Percentiles rank a stretch among this genome's conserved stretches.
Evolutionary conservation across 2,329 filamentous ascomycete species (phyloP).

Genomic region (Colletotrichum lindemuthianum): DNA sequence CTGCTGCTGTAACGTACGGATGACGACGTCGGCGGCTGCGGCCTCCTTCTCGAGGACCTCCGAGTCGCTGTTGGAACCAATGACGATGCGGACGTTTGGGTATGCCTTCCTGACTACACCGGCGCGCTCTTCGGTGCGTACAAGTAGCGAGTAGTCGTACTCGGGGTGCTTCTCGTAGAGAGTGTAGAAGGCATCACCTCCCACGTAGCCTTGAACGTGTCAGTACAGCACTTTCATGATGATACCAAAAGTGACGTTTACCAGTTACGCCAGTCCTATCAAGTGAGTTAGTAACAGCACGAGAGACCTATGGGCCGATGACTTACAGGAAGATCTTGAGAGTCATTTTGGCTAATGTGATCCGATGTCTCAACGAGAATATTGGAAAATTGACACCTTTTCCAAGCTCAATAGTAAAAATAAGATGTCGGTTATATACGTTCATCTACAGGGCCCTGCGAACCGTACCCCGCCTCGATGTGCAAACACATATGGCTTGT

Average conservation of each 20-base stretch:
- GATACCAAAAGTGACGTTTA: constrained; percentile 35
- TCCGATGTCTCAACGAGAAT: too few relatives aligned
- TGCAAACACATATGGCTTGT: too few relatives aligned
- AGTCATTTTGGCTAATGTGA: constrained; percentile 43
- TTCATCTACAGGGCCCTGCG: too few relatives aligned
- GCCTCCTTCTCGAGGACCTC: constrained; percentile 62
- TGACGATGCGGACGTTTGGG: constrained; percentile 55
- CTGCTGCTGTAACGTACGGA: constrained; percentile 51
- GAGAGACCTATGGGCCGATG: not conserved
- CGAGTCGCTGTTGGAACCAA: constrained; percentile 57
- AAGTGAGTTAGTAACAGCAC: not conserved
- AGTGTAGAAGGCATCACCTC: constrained; percentile 59
- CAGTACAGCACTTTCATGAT: not conserved
- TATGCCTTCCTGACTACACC: constrained; percentile 56
- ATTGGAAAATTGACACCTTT: too few relatives aligned
- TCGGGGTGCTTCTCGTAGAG: constrained; percentile 56
- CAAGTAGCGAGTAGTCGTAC: constrained; percentile 56
- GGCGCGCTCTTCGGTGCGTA: constrained; percentile 58
- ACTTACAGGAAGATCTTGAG: constrained; percentile 55
- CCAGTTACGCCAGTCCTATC: constrained; percentile 57
- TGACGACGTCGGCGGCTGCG: constrained; percentile 59
- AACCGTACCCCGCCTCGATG: too few relatives aligned
- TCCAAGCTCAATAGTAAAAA: too few relatives aligned
- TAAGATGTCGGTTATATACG: too few relatives aligned
- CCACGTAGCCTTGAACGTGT: constrained; percentile 56